Evolutionary conservation across 441 rosid species (phyloP), one percentile per base, ranked within the genome.

Genomic region (Manihot esculenta): DNA sequence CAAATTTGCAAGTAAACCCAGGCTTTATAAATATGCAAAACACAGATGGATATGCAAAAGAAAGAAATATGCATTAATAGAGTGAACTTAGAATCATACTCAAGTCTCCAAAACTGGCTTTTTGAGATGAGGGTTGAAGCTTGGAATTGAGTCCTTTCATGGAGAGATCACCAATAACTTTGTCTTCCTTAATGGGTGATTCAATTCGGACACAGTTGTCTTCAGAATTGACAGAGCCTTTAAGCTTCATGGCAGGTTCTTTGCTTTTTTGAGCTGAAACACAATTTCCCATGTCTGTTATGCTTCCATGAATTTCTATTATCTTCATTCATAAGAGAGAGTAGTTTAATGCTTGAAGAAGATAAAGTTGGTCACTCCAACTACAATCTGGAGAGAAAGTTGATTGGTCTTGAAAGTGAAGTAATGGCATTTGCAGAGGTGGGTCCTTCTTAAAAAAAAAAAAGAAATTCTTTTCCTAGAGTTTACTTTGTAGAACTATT

Each of bases 331-430:
- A 41, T 7, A 58, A 69, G 70, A 72, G 60, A 57, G 56, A 63
- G 56, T 53, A 70, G 76, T 53, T 69, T 75, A 49, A 60, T 65
- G 87, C 78, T 76, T 75, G 72, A 13, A 66, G 75, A 56, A 70
- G 62, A 62, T 21, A 56, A 61, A 72, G 65, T 67, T 69, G 69
- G 76, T 70, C 71, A 71, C 73, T 64, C 66, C 80, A 84, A 79
- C 82, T 66, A 67, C 68, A 74, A 51, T 74, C 65, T 51, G 62
- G 70, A 67, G 59, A 62, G 41, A 69, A 54, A 73, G 75, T 75
- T 77, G 83, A 81, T 78, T 81, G 83, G 83, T 79, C 85, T 84
- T 84, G 86, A 87, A 85, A 82, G 88, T 72, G 67, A 85, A 85
- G 85, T 79, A 82, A 82, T 79, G 76, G 78, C 68, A 14, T 71